phyloP scores from a whole-genome alignment of 345 rosid genomes.

The Aquilaria yunnanensis region DNA sequence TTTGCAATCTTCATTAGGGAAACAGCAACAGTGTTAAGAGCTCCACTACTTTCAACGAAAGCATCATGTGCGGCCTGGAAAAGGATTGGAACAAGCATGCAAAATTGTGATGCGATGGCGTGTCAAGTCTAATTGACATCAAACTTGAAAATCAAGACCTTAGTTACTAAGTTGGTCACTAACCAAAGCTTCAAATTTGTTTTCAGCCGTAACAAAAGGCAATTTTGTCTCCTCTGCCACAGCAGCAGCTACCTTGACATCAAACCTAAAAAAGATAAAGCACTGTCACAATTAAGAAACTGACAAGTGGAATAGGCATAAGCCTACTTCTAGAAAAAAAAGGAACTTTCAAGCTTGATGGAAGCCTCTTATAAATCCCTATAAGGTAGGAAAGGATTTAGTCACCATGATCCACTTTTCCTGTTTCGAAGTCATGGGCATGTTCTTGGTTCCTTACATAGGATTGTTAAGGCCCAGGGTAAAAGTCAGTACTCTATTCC shows the following conservation, averaged over 20 bases:
- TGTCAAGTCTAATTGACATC: too few species aligned
- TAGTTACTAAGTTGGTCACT: conserved; percentile 20
- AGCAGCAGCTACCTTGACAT: conserved; percentile 84
- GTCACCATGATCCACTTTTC: not conserved
- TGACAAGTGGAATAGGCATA: conserved; percentile 1
- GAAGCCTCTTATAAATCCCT: not conserved
- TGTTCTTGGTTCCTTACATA: too few species aligned
- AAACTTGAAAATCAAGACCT: conserved; percentile 1
- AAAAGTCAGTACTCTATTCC: too few species aligned
- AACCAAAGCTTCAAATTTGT: conserved; percentile 98
- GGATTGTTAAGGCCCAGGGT: too few species aligned
- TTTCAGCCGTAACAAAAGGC: conserved; percentile 93
- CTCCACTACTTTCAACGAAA: conserved; percentile 92
- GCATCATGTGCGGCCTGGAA: conserved; percentile 97
- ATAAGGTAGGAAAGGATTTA: not conserved
- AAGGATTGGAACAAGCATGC: conserved; percentile 12
- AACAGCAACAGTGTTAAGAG: conserved; percentile 71
- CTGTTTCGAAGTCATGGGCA: too few species aligned
- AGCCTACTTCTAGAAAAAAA: too few species aligned
- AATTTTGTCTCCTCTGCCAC: conserved; percentile 87
- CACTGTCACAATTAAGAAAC: not conserved
- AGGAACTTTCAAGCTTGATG: too few species aligned
- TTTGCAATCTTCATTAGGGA: conserved; percentile 93
- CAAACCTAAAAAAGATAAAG: conserved; percentile 53
- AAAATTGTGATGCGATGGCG: not conserved